Conservation (phyloP, 2,329 filamentous ascomycete genomes). For the Colletotrichum navitas region DNA sequence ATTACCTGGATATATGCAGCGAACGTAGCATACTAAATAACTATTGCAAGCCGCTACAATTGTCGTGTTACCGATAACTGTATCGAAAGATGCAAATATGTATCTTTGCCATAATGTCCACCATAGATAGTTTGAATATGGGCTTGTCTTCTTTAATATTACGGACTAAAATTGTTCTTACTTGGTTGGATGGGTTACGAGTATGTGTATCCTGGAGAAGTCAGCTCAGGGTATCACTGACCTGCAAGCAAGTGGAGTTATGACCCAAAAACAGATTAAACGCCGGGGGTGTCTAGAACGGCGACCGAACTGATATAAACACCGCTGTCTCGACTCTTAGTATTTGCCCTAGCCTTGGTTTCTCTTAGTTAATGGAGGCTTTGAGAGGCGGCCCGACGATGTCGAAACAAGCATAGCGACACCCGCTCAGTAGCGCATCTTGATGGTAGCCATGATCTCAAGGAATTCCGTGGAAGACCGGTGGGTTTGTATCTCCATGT, state of each 20-base stretch:
- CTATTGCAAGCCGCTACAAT: not conserved
- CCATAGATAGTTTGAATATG: slow-evolving; percentile 53
- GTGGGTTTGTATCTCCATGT: not conserved
- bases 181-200: not conserved
- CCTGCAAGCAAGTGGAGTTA: not conserved
- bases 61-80: not conserved
- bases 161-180: not conserved
- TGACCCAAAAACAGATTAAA: not conserved
- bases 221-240: not conserved
- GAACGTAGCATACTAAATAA: not conserved
- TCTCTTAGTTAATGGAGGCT: not conserved
- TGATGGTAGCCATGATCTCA: not conserved
- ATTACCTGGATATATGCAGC: not conserved
- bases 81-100: not conserved
- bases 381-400: not conserved
- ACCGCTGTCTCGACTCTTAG: not conserved
- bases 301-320: not conserved
- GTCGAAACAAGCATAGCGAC: not conserved
- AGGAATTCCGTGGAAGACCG: not conserved
- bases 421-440: not conserved
- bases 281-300: not conserved
- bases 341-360: not conserved
- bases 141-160: slow-evolving; percentile 75
- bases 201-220: not conserved
- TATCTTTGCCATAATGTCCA: not conserved